Conservation (phyloP, 805 yeast genomes). For the Geotrichum ghanense region DNA sequence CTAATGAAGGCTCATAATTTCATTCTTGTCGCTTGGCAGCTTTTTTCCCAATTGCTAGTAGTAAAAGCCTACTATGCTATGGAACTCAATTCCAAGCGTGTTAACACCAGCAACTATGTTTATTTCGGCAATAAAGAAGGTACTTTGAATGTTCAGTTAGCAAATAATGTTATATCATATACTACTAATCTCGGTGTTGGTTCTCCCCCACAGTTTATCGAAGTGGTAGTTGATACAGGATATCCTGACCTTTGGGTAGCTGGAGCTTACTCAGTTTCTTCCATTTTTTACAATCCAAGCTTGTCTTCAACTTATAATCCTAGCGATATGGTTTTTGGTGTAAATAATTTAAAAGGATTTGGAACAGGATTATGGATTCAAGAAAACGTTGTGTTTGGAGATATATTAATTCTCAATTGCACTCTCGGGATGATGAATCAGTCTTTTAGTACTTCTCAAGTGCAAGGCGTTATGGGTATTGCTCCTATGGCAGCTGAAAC, state of each 20-base stretch:
- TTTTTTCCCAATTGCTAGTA: no score
- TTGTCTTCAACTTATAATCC: conserved; percentile 5
- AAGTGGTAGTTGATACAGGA: conserved; percentile 58
- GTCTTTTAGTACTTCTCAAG: neutral
- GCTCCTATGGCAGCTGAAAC: neutral
- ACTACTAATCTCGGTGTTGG: conserved; percentile 31
- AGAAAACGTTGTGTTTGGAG: neutral
- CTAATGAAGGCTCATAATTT: no score
- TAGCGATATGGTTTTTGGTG: neutral
- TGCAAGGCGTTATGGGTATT: neutral
- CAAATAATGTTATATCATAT: conserved; percentile 9
- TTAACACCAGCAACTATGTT: neutral
- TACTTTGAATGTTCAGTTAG: neutral
- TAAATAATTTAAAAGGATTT: neutral
- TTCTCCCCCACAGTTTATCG: conserved; percentile 39
- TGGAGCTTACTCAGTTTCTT: conserved; percentile 20
- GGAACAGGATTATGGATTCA: neutral
- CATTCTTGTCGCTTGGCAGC: no score
- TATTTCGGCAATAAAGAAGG: neutral
- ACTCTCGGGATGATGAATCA: neutral
- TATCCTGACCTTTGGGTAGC: conserved; percentile 52
- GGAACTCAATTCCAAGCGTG: neutral
- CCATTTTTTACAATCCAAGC: conserved; percentile 9
- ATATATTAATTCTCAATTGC: neutral
- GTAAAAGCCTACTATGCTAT: no score